phyloP scores from a whole-genome alignment of 2,329 filamentous ascomycete genomes.

The Lachnellula suecica region DNA sequence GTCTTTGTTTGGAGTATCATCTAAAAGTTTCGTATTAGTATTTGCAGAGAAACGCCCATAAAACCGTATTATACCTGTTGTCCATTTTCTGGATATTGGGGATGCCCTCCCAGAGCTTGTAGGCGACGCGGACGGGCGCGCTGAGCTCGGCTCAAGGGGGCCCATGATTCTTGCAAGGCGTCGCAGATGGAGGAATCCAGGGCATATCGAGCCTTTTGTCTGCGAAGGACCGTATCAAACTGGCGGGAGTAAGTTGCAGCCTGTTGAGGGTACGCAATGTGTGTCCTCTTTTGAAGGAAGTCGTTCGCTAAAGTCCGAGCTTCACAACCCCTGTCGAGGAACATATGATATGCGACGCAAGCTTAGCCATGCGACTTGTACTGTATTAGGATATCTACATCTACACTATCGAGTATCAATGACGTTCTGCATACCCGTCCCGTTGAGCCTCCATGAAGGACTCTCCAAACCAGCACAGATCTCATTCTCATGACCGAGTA shows the following conservation, averaged over 20 bases:
- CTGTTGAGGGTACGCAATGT: conserved; percentile 8
- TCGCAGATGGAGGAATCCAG: conserved; percentile 20
- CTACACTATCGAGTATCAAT: too few species aligned
- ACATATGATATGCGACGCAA: not conserved
- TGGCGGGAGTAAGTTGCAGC: not conserved
- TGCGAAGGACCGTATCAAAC: not conserved
- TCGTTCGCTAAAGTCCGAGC: conserved; percentile 9
- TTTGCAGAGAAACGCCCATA: not conserved
- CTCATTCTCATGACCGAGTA: conserved; percentile 17
- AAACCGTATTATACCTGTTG: conserved; percentile 60
- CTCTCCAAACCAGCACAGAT: conserved; percentile 7
- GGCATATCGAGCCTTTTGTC: conserved; percentile 15
- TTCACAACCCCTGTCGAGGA: not conserved
- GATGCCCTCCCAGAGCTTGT: conserved; percentile 82
- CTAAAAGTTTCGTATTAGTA: conserved; percentile 31
- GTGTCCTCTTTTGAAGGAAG: conserved; percentile 21
- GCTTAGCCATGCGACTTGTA: not conserved
- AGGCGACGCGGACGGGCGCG: conserved; percentile 66
- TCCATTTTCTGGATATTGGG: conserved; percentile 73
- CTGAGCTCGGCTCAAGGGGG: conserved; percentile 55
- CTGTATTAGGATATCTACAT: too few species aligned
- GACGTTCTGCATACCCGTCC: not conserved
- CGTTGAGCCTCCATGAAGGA: conserved; percentile 22
- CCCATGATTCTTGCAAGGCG: conserved; percentile 50
- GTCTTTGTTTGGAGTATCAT: conserved; percentile 58